Conservation (phyloP, 495 filamentous ascomycete species). For the Talaromyces liani region DNA sequence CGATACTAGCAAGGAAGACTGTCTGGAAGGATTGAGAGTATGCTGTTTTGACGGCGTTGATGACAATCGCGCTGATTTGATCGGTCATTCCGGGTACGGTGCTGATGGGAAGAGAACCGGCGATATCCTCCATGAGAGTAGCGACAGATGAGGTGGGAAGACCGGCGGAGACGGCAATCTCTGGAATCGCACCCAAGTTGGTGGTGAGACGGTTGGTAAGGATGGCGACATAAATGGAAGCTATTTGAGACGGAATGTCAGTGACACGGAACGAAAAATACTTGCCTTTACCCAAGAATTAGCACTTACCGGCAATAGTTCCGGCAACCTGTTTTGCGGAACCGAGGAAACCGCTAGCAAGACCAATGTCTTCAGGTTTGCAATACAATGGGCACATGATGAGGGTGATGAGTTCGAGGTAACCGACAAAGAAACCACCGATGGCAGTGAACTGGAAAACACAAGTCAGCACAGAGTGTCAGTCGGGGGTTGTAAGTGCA, state of each 20-base stretch:
- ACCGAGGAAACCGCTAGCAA: conserved; percentile 36
- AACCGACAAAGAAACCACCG: conserved; percentile 25
- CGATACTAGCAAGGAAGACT: conserved; percentile 40
- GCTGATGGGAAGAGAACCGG: conserved; percentile 17
- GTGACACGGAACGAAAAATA: neutral
- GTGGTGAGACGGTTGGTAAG: conserved; percentile 31
- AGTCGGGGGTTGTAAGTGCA: conserved; percentile 1
- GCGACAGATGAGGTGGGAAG: conserved; percentile 32
- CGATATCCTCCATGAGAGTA: conserved; percentile 28
- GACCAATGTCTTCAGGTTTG: conserved; percentile 36
- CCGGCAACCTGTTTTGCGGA: conserved; percentile 18
- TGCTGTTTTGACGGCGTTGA: conserved; percentile 25
- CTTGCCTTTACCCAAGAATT: neutral
- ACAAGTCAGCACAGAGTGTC: neutral
- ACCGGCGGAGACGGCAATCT: conserved; percentile 34
- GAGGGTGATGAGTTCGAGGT: conserved; percentile 26
- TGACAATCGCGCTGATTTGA: conserved; percentile 26
- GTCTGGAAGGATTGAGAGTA: conserved; percentile 36
- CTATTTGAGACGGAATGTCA: conserved; percentile 11
- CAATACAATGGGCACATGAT: conserved; percentile 21
- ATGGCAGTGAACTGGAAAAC: conserved; percentile 22
- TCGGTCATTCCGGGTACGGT: conserved; percentile 34
- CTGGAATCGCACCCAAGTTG: conserved; percentile 27
- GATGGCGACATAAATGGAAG: conserved; percentile 41
- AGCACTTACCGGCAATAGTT: conserved; percentile 17